These are phyloP conservation scores for Lipomyces lipofer DNA, from an alignment of 805 yeast species.

Conservation along the genomic window DNA sequence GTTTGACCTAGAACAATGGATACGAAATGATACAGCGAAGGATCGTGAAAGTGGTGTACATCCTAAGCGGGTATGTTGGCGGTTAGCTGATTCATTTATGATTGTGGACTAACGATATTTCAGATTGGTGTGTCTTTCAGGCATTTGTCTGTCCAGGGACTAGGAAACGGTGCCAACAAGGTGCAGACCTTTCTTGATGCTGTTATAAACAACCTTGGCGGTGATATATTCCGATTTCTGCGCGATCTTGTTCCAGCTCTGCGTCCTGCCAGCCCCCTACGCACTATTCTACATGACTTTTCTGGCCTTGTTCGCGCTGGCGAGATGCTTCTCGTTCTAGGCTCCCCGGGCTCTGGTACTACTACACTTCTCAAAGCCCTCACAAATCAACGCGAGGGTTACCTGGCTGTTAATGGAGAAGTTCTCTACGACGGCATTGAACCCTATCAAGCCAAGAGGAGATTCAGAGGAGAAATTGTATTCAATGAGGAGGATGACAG, in stretches of 20 bases:
- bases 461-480: conserved; percentile 52
- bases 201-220: conserved; percentile 13
- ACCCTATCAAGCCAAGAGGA: conserved; percentile 57
- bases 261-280: conserved; percentile 20
- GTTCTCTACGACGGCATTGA: conserved; percentile 60
- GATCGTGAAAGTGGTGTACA: conserved; percentile 18
- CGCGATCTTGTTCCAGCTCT: conserved; percentile 11
- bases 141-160: conserved; percentile 22
- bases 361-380: conserved; percentile 56
- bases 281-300: conserved; percentile 35
- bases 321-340: conserved; percentile 65
- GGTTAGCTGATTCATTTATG: not conserved
- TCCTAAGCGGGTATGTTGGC: conserved; percentile 19
- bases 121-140: conserved; percentile 28
- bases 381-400: conserved; percentile 36
- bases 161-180: conserved; percentile 20
- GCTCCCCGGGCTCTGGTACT: conserved; percentile 81
- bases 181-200: conserved; percentile 21
- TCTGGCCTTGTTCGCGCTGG: conserved; percentile 56
- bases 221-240: conserved; percentile 2
- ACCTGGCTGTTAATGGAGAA: conserved; percentile 52
- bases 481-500: conserved; percentile 51
- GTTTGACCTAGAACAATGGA: conserved; percentile 28
- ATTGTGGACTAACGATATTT: not conserved
- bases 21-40: conserved; percentile 21